Evolutionary conservation across 73 alveolate genomes (phyloP).

Genomic region (Symbiodinium pilosum): DNA sequence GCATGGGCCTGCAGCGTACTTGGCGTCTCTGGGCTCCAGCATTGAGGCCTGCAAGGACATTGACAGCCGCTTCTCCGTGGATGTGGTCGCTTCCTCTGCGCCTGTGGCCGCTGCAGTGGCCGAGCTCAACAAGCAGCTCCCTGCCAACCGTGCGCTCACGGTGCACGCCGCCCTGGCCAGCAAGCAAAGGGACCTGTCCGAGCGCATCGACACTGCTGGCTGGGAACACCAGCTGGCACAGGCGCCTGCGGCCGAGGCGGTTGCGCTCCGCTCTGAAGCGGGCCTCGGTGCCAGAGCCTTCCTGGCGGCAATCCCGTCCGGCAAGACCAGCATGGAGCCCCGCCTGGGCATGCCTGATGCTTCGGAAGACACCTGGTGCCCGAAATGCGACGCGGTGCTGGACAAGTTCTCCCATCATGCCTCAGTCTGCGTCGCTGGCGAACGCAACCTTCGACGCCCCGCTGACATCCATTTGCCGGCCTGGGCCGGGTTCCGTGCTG

Average conservation of each 20-base stretch:
- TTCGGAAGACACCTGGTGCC: not conserved
- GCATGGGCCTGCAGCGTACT: conserved; percentile 17
- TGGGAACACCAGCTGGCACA: not conserved
- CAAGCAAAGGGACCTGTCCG: not conserved
- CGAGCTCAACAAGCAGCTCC: not conserved
- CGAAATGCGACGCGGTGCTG: not conserved
- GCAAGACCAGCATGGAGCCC: not conserved
- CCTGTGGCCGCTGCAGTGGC: not conserved
- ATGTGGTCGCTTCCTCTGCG: not conserved
- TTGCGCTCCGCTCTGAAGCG: not conserved
- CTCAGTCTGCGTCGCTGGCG: conserved; percentile 16
- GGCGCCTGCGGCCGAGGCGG: not conserved
- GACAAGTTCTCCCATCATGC: conserved; percentile 29
- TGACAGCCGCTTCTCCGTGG: not conserved
- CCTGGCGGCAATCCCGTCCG: not conserved
- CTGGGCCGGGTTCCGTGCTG: not conserved
- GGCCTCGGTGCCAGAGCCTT: not conserved
- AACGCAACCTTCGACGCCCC: conserved; percentile 38
- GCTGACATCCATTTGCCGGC: conserved; percentile 13
- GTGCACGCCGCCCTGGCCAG: not conserved
- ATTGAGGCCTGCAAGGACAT: not conserved
- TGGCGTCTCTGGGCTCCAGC: conserved; percentile 13
- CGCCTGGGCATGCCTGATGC: conserved; percentile 25
- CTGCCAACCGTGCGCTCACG: not conserved
- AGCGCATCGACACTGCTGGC: not conserved